phyloP scores from a whole-genome alignment of 176 grass and related monocot species.

The Aegilops longissima region DNA sequence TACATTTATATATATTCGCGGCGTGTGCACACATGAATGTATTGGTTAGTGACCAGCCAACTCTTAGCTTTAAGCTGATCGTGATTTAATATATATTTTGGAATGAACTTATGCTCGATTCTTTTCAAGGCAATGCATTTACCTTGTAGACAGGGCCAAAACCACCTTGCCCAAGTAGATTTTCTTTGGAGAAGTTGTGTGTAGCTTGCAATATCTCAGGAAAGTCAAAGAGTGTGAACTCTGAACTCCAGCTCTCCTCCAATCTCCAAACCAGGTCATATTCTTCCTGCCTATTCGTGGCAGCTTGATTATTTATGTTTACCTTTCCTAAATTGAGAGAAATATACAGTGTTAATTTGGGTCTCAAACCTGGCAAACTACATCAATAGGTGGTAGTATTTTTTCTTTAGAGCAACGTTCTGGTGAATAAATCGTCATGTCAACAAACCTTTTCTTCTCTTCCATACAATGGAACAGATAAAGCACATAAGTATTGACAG shows the following conservation, averaged over 20 bases:
- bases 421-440: not conserved
- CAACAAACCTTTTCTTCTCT: slow-evolving; percentile 20
- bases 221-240: slow-evolving; percentile 28
- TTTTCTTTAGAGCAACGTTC: not conserved
- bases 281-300: not conserved
- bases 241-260: slow-evolving; percentile 18
- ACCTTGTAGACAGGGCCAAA: no score
- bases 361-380: not conserved
- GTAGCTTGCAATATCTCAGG: slow-evolving; percentile 21
- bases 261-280: not conserved
- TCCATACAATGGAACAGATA: not conserved
- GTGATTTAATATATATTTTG: no score
- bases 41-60: not conserved
- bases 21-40: not conserved
- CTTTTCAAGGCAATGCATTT: not conserved
- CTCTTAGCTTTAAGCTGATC: not conserved
- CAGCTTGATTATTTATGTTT: not conserved
- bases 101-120: not conserved
- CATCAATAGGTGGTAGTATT: not conserved
- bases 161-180: slow-evolving; percentile 44
- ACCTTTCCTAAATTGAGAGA: not conserved
- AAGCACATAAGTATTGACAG: not conserved
- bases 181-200: slow-evolving; percentile 33
- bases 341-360: not conserved
- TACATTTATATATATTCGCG: not conserved